A percentile compares a stretch with the other conserved stretches of the same genome.
These are phyloP conservation scores for Pholiota conissans DNA, from an alignment of 768 basidiomycete genomes.

Conservation along the genomic window DNA sequence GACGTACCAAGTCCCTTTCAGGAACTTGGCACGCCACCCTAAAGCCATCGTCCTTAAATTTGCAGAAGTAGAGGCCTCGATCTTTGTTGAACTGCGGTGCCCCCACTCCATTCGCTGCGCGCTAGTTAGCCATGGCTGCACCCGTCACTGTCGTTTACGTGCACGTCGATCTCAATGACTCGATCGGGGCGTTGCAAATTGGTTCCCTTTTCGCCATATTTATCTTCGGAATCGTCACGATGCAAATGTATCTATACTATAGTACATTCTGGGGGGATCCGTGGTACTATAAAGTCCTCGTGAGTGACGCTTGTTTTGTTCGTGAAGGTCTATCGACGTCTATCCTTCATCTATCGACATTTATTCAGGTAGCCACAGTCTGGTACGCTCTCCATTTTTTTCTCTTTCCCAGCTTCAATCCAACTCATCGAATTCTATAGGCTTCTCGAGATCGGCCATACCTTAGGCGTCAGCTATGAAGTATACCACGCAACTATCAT, in stretches of 20 bases:
- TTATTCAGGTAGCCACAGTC: constrained; percentile 2
- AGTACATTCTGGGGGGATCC: constrained; percentile 21
- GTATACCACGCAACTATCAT: constrained; percentile 31
- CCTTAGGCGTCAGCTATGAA: constrained; percentile 23
- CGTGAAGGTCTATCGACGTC: neutral
- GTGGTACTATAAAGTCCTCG: constrained; percentile 22
- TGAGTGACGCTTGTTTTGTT: constrained; percentile 4
- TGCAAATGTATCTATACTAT: constrained; percentile 24
- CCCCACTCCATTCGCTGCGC: too few relatives aligned
- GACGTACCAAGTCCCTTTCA: neutral
- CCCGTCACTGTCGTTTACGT: neutral
- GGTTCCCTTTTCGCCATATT: constrained; percentile 24
- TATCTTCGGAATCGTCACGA: constrained; percentile 26
- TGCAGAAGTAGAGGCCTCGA: too few relatives aligned
- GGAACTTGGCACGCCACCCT: too few relatives aligned
- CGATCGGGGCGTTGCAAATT: constrained; percentile 26
- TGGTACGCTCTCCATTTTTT: constrained; percentile 7
- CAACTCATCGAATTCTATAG: constrained; percentile 5
- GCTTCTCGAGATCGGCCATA: constrained; percentile 29
- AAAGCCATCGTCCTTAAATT: too few relatives aligned
- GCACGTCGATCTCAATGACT: constrained; percentile 15
- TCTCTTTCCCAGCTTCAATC: neutral
- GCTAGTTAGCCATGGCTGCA: neutral
- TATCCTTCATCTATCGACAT: neutral
- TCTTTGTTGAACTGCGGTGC: too few relatives aligned